Percentiles rank a stretch among this genome's conserved stretches.
phyloP scores from a whole-genome alignment of 768 basidiomycete genomes.

The Mycena filopes region DNA sequence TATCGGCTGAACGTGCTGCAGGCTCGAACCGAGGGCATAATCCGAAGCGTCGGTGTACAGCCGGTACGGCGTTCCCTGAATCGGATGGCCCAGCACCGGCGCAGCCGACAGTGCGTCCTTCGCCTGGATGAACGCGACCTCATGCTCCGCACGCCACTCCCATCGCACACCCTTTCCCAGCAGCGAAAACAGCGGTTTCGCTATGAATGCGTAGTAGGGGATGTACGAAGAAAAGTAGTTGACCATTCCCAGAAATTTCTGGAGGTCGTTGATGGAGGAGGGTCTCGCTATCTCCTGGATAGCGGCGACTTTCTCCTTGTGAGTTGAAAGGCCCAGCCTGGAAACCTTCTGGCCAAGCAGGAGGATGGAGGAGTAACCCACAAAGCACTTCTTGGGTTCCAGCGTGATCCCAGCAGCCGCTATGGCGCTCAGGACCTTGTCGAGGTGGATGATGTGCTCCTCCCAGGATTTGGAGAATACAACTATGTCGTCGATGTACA shows the following conservation, averaged over 20 bases:
- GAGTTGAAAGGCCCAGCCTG: neutral
- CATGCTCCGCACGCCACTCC: slow-evolving; percentile 36
- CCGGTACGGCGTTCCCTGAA: slow-evolving; percentile 32
- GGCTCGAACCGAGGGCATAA: neutral
- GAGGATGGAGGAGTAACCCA: neutral
- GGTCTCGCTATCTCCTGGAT: neutral
- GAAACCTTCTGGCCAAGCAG: neutral
- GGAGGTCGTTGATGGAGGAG: neutral
- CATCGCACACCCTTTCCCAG: slow-evolving; percentile 35
- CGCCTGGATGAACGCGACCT: slow-evolving; percentile 33
- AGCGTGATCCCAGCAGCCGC: neutral
- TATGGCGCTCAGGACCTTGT: neutral
- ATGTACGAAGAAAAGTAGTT: slow-evolving; percentile 1
- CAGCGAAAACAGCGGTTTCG: slow-evolving; percentile 36
- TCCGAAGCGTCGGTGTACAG: slow-evolving; percentile 1
- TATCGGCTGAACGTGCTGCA: slow-evolving; percentile 28
- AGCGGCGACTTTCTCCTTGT: neutral
- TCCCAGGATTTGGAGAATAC: slow-evolving; percentile 36
- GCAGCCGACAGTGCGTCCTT: slow-evolving; percentile 34
- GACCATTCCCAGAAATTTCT: slow-evolving; percentile 7
- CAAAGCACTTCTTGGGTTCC: neutral
- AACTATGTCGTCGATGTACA: slow-evolving; percentile 40
- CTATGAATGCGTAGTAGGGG: slow-evolving; percentile 27
- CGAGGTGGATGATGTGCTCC: neutral
- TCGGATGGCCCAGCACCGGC: slow-evolving; percentile 35